Base-by-base conservation (phyloP, 768 basidiomycete species). In the Boletales sp. region DNA sequence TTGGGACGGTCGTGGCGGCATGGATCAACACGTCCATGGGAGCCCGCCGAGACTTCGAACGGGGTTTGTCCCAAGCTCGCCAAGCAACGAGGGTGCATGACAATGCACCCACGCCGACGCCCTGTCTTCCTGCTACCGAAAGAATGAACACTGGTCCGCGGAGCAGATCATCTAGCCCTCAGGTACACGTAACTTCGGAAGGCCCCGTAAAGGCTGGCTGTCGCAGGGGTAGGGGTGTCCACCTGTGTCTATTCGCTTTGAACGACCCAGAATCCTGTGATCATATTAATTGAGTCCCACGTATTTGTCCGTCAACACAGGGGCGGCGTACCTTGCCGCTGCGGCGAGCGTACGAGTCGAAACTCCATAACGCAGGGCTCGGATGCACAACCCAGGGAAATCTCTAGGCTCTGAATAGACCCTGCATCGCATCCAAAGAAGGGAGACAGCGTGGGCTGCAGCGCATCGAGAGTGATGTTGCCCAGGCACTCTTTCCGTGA, bases 291-390 rank as follows among this genome's bases (percentile, higher is more conserved):
- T 46, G 14, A 40, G 31, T 48, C 35, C 11, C 14, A 39, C 9
- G 5, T 13, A 30, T 40, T 24, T 41, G 36, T 18, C 27, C 31
- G 42, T 43, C 12, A 38, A 51, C 40, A 49, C 32, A 29, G 37
- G 41, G 43, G 31, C 11, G 18, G 8, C n/a, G 31, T 45, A 60
- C 60, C 60, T 60, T 63, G 60, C 18, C 46, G 55, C 24, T 38
- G 51, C 12, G 57, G 61, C n/a, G 50, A 53, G 24, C 29, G 45
- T 8, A 19, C 56, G 10, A 61, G 50, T 7, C 47, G 47, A 24
- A 63, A 60, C 31, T 63, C 60, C 57, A 63, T 48, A 11, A 53
- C 47, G 48, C 60, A 61, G 12, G 61, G 57, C 21, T 60, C 61
- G 4, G 57, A 60, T 11, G 45, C 19, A 34, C 60, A 60, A 4